Evolutionary conservation across 768 basidiomycete species (phyloP), one percentile per base, ranked within the genome.

Genomic region (Mycena metata): DNA sequence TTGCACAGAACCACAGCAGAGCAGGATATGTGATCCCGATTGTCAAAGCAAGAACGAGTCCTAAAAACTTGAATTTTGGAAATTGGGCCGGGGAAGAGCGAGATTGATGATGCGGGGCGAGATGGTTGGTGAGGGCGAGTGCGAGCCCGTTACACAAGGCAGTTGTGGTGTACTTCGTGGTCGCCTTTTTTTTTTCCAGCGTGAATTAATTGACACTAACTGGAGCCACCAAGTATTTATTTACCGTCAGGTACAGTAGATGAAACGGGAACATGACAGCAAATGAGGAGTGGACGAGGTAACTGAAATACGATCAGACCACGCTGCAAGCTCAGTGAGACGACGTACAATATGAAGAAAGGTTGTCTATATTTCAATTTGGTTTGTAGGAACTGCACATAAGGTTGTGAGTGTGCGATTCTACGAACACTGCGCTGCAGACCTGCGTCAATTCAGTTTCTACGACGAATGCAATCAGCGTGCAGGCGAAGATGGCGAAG

Each of bases 221-320:
- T n/a, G n/a, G n/a, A n/a, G n/a, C n/a, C n/a, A n/a, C n/a, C n/a
- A n/a, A n/a, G n/a, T n/a, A n/a, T n/a, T n/a, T n/a, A n/a, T n/a
- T n/a, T n/a, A n/a, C n/a, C n/a, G n/a, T n/a, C n/a, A 98, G 87
- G 73, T 90, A 88, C 24, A 90, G 70, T 21, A 96, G 78, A 80
- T 99, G 97, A 15, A 94, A 74, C 0, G 96, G 96, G 70, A 96
- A 92, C 71, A 94, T 88, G 69, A 96, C 74, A 19, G 83, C 75
- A 78, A 98, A 93, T 1, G 87, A 84, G 3, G 94, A 92, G 78
- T 99, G 97, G 5, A 96, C 95, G 61, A 96, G 77, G 79, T 93
- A 98, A 79, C 95, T 96, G 74, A 11, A 3, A 17, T 42, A 45
- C 3, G 17, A 39, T 58, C 36, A 64, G 52, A 61, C 43, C 67